These are phyloP conservation scores for Solanum chacoense DNA, from an alignment of 305 asterid genomes.

Conservation along the genomic window DNA sequence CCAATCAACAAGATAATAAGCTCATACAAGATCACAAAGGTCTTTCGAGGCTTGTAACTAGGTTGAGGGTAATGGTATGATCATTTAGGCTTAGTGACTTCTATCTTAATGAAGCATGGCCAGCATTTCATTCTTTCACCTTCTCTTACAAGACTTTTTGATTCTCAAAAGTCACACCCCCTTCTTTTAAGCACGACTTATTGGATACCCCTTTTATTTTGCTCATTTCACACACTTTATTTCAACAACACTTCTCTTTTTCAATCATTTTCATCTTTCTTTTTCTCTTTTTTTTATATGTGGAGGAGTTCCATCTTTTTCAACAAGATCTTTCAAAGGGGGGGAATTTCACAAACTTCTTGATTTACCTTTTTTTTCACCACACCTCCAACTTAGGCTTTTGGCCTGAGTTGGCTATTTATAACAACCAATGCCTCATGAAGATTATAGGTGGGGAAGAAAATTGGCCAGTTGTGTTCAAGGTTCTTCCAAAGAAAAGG, in stretches of 20 bases:
- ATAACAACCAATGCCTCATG: not conserved
- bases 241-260: not conserved
- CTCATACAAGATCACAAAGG: not conserved
- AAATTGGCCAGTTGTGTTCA: not conserved
- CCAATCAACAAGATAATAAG: not conserved
- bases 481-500: not conserved
- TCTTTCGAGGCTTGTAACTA: not conserved
- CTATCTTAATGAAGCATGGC: not conserved
- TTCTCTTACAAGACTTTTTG: not conserved
- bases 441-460: not conserved
- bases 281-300: too few relatives aligned
- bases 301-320: not conserved
- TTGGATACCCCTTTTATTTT: not conserved
- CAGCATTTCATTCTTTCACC: not conserved
- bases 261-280: not conserved
- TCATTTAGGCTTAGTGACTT: not conserved
- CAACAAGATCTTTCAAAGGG: not conserved
- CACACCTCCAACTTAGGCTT: not conserved
- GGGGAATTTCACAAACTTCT: not conserved
- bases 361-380: not conserved
- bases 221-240: not conserved
- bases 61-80: not conserved
- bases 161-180: not conserved
- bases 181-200: not conserved
- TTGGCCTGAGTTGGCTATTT: not conserved